phyloP scores from a whole-genome alignment of 306 rosid species.

The Ceratonia siliqua region DNA sequence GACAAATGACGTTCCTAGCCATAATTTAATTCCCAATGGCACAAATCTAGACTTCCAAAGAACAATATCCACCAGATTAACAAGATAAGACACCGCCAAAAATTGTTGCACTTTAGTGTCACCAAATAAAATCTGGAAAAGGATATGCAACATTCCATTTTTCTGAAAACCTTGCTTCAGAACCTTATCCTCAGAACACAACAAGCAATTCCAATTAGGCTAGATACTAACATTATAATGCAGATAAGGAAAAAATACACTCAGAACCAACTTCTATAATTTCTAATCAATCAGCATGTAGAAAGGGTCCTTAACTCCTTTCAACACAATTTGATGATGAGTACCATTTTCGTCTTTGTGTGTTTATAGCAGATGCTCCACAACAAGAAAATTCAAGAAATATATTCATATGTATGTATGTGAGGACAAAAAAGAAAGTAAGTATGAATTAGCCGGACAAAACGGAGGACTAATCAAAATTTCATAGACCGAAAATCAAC shows the following conservation, averaged over 20 bases:
- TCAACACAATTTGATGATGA: neutral
- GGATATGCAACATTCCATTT: neutral
- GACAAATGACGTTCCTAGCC: neutral
- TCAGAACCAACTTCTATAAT: neutral
- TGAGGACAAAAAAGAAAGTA: neutral
- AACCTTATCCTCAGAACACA: neutral
- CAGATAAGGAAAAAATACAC: neutral
- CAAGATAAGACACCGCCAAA: neutral
- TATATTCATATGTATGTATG: neutral
- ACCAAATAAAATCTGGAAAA: neutral
- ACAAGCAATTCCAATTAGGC: neutral
- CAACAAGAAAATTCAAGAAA: neutral
- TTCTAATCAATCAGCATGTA: neutral
- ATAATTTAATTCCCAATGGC: neutral
- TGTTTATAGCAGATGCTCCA: neutral
- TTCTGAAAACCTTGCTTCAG: neutral
- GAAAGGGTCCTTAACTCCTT: neutral
- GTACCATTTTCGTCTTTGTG: neutral
- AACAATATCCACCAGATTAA: neutral
- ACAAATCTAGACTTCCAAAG: neutral
- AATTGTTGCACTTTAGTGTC: neutral
- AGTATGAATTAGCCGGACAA: neutral
- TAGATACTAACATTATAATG: constrained; percentile 16
- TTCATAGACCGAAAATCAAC: neutral
- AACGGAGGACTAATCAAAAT: neutral